phyloP scores from a whole-genome alignment of 345 rosid species.

The Syzygium aqueum region DNA sequence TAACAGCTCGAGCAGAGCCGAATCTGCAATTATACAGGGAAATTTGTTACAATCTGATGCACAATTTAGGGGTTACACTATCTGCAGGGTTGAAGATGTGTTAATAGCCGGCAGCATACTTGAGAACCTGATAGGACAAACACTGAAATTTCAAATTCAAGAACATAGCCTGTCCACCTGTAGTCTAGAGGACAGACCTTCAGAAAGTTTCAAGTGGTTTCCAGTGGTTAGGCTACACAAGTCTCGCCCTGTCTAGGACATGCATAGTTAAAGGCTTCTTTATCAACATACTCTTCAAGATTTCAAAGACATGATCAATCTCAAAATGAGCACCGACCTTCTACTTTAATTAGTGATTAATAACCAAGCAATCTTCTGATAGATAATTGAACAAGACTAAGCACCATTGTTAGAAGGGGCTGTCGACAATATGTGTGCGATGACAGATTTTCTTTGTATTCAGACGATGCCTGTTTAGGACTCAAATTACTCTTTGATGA shows the following conservation, averaged over 20 bases:
- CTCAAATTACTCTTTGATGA: neutral
- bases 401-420: neutral
- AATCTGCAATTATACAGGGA: conserved; percentile 40
- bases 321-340: neutral
- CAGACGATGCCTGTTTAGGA: neutral
- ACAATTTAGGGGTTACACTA: neutral
- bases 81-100: neutral
- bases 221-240: neutral
- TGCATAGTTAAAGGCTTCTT: neutral
- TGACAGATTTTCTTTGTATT: neutral
- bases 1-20: conserved; percentile 99
- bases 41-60: neutral
- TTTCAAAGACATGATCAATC: neutral
- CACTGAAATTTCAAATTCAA: neutral
- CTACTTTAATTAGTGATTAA: neutral
- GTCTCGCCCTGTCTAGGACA: neutral
- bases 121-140: neutral
- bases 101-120: neutral
- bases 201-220: neutral
- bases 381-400: neutral
- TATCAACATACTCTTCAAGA: neutral
- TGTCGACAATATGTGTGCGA: neutral
- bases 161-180: neutral
- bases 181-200: neutral
- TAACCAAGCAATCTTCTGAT: neutral